These are phyloP conservation scores for Symbiodinium natans DNA, from an alignment of 73 alveolate genomes.

Conservation along the genomic window DNA sequence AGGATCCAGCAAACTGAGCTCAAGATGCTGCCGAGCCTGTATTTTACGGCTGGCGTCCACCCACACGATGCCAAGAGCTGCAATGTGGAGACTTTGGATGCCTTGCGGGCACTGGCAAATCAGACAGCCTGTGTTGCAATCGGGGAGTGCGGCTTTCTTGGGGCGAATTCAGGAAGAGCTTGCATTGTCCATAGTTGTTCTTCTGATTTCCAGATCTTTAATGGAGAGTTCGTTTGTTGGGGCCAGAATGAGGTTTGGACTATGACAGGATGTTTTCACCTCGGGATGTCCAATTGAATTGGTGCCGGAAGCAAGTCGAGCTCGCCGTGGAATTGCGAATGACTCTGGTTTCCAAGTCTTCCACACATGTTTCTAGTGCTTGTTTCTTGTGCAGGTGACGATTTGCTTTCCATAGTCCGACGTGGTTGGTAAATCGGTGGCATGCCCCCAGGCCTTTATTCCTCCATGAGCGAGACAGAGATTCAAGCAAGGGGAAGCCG, in stretches of 20 bases:
- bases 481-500: slow-evolving; percentile 22
- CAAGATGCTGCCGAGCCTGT: slow-evolving; percentile 9
- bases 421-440: too few species aligned
- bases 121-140: slow-evolving; percentile 37
- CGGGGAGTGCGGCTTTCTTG: slow-evolving; percentile 86
- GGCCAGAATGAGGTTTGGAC: slow-evolving; percentile 33
- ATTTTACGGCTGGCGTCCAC: slow-evolving; percentile 79
- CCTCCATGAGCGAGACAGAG: slow-evolving; percentile 92
- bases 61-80: slow-evolving; percentile 90
- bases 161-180: not conserved
- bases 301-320: slow-evolving; percentile 84
- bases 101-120: slow-evolving; percentile 18
- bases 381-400: not conserved
- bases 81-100: slow-evolving; percentile 8
- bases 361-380: too few species aligned
- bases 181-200: not conserved
- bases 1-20: slow-evolving; percentile 27
- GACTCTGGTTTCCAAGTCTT: not conserved
- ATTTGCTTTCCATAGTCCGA: too few species aligned
- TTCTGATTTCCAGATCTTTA: not conserved
- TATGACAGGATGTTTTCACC: slow-evolving; percentile 89
- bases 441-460: slow-evolving; percentile 32
- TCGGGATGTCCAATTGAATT: slow-evolving; percentile 44
- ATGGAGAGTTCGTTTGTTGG: not conserved
- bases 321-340: slow-evolving; percentile 65